These are phyloP conservation scores for Mycena haematopus DNA, from an alignment of 768 basidiomycete genomes.

Conservation along the genomic window DNA sequence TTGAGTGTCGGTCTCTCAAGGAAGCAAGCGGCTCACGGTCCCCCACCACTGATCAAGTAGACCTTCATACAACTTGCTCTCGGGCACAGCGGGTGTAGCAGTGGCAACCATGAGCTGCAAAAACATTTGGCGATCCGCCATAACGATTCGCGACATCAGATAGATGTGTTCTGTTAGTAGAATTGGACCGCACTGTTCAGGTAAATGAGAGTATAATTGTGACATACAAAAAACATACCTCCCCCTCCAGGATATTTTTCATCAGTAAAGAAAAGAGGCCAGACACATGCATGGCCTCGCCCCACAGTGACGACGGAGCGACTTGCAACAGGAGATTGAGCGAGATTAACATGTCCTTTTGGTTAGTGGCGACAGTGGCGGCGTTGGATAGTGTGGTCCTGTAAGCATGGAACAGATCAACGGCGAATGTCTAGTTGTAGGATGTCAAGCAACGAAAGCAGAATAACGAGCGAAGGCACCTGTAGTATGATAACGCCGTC, in stretches of 20 bases:
- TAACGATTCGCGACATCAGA: constrained; percentile 74
- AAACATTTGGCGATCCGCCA: constrained; percentile 73
- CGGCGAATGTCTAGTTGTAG: constrained; percentile 52
- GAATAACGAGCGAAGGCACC: constrained; percentile 45
- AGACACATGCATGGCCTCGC: constrained; percentile 71
- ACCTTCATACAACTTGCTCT: constrained; percentile 64
- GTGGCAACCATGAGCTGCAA: constrained; percentile 71
- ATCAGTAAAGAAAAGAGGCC: constrained; percentile 74
- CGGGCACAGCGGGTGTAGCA: constrained; percentile 53
- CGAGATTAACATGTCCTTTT: constrained; percentile 66
- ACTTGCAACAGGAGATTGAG: constrained; percentile 68
- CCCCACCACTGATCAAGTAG: constrained; percentile 85
- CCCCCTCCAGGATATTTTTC: constrained; percentile 65
- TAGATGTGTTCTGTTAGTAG: constrained; percentile 74
- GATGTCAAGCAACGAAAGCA: background rate
- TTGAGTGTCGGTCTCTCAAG: background rate
- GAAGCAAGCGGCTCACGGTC: constrained; percentile 54
- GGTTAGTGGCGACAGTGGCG: constrained; percentile 53
- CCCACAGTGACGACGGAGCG: constrained; percentile 71
- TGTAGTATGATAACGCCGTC: constrained; percentile 67
- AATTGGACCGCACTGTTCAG: constrained; percentile 45
- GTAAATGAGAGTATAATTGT: constrained; percentile 9
- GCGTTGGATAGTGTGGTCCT: constrained; percentile 56
- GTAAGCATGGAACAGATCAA: constrained; percentile 65
- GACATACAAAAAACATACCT: constrained; percentile 49